Percentiles rank a stretch among this genome's conserved stretches.
These are phyloP conservation scores for Fraxinus floribunda DNA, from an alignment of 305 asterid species.

Conservation along the genomic window DNA sequence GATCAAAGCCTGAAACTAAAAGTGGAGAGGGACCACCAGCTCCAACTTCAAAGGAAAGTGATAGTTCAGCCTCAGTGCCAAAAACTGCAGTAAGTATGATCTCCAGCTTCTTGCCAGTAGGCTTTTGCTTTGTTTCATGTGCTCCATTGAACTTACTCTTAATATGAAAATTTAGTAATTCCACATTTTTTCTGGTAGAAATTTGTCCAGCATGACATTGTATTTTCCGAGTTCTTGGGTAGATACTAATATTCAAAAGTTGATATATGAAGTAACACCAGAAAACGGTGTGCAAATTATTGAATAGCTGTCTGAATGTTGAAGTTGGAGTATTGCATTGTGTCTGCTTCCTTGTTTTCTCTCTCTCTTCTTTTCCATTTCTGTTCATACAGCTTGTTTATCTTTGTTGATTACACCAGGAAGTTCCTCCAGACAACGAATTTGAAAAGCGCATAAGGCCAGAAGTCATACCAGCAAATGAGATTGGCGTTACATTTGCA, in stretches of 20 bases:
- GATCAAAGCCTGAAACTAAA: slow-evolving; percentile 38
- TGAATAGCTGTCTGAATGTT: neutral
- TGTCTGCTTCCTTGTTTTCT: neutral
- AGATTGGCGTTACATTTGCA: slow-evolving; percentile 75
- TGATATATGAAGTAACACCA: neutral
- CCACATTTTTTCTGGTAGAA: neutral
- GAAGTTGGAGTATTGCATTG: neutral
- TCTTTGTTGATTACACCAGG: slow-evolving; percentile 43
- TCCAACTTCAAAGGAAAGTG: slow-evolving; percentile 29
- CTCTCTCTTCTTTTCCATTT: neutral
- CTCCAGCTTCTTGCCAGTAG: slow-evolving; percentile 6
- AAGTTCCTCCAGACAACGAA: slow-evolving; percentile 79
- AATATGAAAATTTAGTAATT: slow-evolving; percentile 10
- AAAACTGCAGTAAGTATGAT: slow-evolving; percentile 60
- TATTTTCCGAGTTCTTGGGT: neutral
- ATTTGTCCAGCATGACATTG: neutral
- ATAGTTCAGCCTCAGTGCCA: slow-evolving; percentile 17
- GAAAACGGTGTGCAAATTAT: neutral
- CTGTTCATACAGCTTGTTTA: neutral
- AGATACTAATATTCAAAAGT: neutral
- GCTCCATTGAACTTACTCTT: neutral
- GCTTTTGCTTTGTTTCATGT: neutral
- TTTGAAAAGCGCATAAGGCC: slow-evolving; percentile 87
- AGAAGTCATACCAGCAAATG: slow-evolving; percentile 84
- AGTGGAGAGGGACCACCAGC: slow-evolving; percentile 48